phyloP scores from a whole-genome alignment of 306 rosid species.

The Casuarina glauca region DNA sequence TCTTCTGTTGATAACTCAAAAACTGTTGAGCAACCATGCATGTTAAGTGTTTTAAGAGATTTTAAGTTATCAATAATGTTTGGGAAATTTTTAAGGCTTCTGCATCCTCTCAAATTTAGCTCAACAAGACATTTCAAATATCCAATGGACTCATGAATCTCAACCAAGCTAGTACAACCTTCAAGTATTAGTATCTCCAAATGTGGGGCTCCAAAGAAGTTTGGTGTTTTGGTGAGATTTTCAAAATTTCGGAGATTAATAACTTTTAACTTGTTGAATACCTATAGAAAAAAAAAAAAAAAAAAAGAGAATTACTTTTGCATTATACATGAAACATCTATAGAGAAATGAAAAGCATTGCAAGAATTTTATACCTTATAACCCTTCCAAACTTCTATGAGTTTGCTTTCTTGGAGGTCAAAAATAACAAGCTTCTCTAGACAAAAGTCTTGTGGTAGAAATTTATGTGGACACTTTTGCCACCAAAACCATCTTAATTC shows the following conservation, averaged over 20 bases:
- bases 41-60: neutral
- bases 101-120: neutral
- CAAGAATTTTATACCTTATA: neutral
- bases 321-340: neutral
- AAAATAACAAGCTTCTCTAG: neutral
- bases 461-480: neutral
- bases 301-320: too few species aligned
- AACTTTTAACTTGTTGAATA: neutral
- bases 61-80: too few species aligned
- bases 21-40: neutral
- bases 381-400: neutral
- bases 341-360: too few species aligned
- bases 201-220: neutral
- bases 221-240: neutral
- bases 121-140: neutral
- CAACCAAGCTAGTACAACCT: neutral
- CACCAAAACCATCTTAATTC: neutral
- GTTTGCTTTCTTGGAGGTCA: neutral
- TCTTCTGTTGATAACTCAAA: neutral
- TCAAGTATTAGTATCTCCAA: neutral
- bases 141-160: neutral
- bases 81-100: neutral
- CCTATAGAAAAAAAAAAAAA: neutral
- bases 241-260: neutral
- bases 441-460: neutral